Evolutionary conservation across 2,329 filamentous ascomycete genomes (phyloP).

Genomic region (Aspergillus carbonarius): DNA sequence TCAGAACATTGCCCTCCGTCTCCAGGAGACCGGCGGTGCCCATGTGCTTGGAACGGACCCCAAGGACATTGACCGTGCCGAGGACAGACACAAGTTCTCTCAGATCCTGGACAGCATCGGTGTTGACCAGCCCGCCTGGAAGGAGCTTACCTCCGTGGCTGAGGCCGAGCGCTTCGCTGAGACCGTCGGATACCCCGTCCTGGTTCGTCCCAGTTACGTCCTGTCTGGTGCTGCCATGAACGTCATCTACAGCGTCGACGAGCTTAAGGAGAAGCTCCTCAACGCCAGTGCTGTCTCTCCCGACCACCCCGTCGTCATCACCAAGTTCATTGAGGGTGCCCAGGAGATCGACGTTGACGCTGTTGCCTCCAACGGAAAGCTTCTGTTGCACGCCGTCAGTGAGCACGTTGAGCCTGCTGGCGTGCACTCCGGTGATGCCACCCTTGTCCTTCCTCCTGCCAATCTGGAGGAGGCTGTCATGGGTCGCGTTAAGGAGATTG

Average conservation of each 20-base stretch:
- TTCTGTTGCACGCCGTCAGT: conserved; percentile 87
- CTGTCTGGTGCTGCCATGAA: conserved; percentile 98
- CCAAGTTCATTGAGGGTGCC: conserved; percentile 95
- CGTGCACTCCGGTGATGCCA: conserved; percentile 97
- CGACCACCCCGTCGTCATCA: conserved; percentile 97
- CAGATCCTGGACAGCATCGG: conserved; percentile 96
- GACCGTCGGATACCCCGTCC: conserved; percentile 85
- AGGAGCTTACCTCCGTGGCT: conserved; percentile 85
- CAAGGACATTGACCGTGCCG: conserved; percentile 93
- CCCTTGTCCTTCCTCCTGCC: conserved; percentile 83
- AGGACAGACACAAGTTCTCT: conserved; percentile 98
- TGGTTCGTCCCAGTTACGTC: conserved; percentile 93
- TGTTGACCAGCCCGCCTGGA: conserved; percentile 96
- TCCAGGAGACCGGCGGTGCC: conserved; percentile 87
- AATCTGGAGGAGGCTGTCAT: conserved; percentile 75
- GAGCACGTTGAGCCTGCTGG: conserved; percentile 97
- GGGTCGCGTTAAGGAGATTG: conserved; percentile 90
- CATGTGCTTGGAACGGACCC: conserved; percentile 92
- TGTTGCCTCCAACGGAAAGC: conserved; percentile 80
- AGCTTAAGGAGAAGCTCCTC: conserved; percentile 92
- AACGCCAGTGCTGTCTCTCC: conserved; percentile 88
- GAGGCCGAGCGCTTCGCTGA: conserved; percentile 86
- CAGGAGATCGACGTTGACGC: conserved; percentile 96
- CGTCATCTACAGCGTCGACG: conserved; percentile 81
- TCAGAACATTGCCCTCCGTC: conserved; percentile 92